Percentiles rank a stretch among this genome's conserved stretches.
These are phyloP conservation scores for Metschnikowia continentalis DNA, from an alignment of 805 yeast species.

Conservation along the genomic window DNA sequence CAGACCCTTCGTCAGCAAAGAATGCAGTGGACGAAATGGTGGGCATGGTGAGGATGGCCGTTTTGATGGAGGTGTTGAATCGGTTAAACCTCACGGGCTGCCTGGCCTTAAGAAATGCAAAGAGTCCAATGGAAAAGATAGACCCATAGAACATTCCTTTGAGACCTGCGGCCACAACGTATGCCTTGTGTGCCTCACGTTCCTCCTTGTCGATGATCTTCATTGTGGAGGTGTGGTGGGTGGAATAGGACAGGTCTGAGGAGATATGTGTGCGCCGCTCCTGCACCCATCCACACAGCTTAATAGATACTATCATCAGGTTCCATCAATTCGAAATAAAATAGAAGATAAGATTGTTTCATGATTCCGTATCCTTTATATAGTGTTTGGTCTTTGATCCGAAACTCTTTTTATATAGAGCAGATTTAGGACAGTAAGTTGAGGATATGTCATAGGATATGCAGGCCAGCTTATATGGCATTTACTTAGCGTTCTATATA, in stretches of 20 bases:
- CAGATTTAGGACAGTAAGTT: too few relatives aligned
- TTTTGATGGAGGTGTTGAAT: constrained; percentile 37
- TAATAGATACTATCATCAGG: too few relatives aligned
- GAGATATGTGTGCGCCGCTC: background rate
- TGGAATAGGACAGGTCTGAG: background rate
- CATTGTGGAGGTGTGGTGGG: constrained; percentile 20
- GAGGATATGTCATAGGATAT: too few relatives aligned
- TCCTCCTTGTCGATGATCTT: constrained; percentile 37
- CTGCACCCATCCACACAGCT: background rate
- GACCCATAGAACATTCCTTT: constrained; percentile 39
- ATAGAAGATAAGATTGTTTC: too few relatives aligned
- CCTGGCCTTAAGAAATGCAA: constrained; percentile 27
- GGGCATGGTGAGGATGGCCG: constrained; percentile 38
- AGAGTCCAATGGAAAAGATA: constrained; percentile 29
- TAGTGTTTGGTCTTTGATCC: too few relatives aligned
- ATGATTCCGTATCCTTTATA: too few relatives aligned
- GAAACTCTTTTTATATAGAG: too few relatives aligned
- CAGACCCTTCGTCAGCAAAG: constrained; percentile 43
- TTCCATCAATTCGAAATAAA: too few relatives aligned
- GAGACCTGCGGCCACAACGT: constrained; percentile 33
- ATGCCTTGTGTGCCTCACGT: constrained; percentile 35
- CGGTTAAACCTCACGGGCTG: constrained; percentile 31
- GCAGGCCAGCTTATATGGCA: too few relatives aligned
- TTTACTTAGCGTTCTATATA: too few relatives aligned
- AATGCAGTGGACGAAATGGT: constrained; percentile 36